phyloP scores from a whole-genome alignment of 2,329 filamentous ascomycete genomes.

The Elsinoe fawcettii region DNA sequence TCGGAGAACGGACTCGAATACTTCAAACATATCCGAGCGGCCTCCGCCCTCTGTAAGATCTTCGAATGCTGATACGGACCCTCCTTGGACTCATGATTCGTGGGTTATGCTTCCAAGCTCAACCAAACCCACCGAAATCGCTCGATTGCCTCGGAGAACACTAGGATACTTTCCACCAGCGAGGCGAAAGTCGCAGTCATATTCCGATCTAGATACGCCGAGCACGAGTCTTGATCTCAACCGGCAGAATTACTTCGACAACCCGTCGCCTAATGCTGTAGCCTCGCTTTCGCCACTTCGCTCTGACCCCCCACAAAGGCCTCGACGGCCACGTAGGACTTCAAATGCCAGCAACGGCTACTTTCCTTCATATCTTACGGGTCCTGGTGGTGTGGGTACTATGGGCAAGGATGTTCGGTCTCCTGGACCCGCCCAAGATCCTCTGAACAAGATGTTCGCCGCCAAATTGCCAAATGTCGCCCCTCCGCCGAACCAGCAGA shows the following conservation, averaged over 20 bases:
- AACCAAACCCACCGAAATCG: conserved; percentile 70
- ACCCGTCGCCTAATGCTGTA: conserved; percentile 25
- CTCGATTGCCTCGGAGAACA: conserved; percentile 67
- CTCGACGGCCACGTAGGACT: conserved; percentile 32
- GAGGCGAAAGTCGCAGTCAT: conserved; percentile 73
- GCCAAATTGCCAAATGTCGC: conserved; percentile 74
- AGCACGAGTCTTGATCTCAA: conserved; percentile 56
- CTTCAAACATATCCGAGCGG: conserved; percentile 29
- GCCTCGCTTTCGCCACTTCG: conserved; percentile 28
- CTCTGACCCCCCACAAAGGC: conserved; percentile 31
- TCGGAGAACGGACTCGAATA: conserved; percentile 28
- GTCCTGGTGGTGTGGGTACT: conserved; percentile 82
- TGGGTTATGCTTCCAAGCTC: conserved; percentile 77
- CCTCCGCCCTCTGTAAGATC: conserved; percentile 29
- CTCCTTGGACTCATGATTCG: conserved; percentile 75
- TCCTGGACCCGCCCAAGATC: conserved; percentile 76
- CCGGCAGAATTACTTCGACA: conserved; percentile 34
- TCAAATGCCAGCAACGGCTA: conserved; percentile 34
- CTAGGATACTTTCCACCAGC: conserved; percentile 89
- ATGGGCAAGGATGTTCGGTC: conserved; percentile 62
- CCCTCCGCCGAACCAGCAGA: conserved; percentile 49
- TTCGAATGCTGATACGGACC: conserved; percentile 49
- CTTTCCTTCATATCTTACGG: conserved; percentile 54
- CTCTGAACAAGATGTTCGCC: conserved; percentile 74
- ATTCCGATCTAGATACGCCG: conserved; percentile 55